Base-by-base conservation (phyloP, 176 grass and related monocot genomes). In the Triticum timopheevii region DNA sequence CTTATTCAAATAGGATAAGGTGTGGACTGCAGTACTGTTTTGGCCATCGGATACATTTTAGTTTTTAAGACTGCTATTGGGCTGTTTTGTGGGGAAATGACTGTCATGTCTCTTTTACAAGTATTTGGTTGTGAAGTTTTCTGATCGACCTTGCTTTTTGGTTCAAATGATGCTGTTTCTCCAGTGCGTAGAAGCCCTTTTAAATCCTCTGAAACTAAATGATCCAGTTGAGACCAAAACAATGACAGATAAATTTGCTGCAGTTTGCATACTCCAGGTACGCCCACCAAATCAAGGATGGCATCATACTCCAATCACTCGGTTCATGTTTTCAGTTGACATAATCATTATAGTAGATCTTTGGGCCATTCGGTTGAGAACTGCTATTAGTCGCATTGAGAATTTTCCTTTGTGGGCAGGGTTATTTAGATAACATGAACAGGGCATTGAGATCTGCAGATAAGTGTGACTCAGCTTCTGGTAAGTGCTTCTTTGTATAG, bases 231-330 rank as follows among this genome's bases (percentile, higher is more conserved):
- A 90, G 62, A 78, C 58, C 30, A 95, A 98, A 85, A 98, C 90
- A 69, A 95, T 98, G 40, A 81, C 87, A 34, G 96, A 95, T 83
- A 98, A 98, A 79, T 95, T 94, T 67, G 96, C 96, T 82, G 96
- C 96, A 65, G 96, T 92, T 82, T 92, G 91, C 74, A 98, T 98
- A 91, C 90, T 95, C 23, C 93, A 98, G 93, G 93, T 95, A 88
- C 61, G 24, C 39, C 2, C 28, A 49, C 69, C 28, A 52, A 52
- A 39, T 66, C 35, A 13, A 28, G 28, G 25, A 52, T 59, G 50
- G 65, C 38, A 56, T 79, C 28, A 49, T 42, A 25, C 20, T 70
- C 58, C 7, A 70, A 0, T 65, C 27, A 64, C 17, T 19, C 8
- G 5, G 61, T 78, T 78, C 28, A 63, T 52, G 28, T 13, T 82